Evolutionary conservation across 2,329 filamentous ascomycete genomes (phyloP).

Genomic region (Nannizziopsis arthrosporioides): DNA sequence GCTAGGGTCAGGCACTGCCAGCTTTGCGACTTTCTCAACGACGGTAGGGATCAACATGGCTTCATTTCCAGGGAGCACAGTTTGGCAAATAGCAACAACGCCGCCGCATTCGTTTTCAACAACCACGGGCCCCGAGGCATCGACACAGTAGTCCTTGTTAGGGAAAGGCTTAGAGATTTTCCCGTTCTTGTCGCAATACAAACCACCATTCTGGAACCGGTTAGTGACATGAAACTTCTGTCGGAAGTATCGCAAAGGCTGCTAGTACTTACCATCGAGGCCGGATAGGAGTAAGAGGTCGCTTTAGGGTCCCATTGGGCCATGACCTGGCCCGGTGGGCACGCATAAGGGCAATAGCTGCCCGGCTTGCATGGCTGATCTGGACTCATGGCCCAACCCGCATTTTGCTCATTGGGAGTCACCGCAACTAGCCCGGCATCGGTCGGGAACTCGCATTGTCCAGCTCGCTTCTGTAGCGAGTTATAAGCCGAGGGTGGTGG

Average conservation of each 20-base stretch:
- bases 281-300: constrained; percentile 53
- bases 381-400: constrained; percentile 69
- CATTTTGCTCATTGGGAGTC: constrained; percentile 53
- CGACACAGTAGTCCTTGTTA: constrained; percentile 55
- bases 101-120: constrained; percentile 55
- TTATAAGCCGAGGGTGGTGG: not conserved
- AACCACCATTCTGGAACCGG: constrained; percentile 53
- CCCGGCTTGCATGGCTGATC: constrained; percentile 57
- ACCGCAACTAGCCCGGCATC: constrained; percentile 56
- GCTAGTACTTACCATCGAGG: constrained; percentile 52
- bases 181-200: constrained; percentile 58
- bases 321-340: constrained; percentile 62
- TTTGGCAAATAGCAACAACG: constrained; percentile 63
- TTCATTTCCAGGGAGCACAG: constrained; percentile 66
- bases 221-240: not conserved
- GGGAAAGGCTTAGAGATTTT: constrained; percentile 58
- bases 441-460: constrained; percentile 53
- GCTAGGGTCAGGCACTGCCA: constrained; percentile 57
- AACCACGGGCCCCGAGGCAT: constrained; percentile 53
- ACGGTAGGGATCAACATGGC: constrained; percentile 73
- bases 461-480: constrained; percentile 42
- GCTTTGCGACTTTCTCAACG: constrained; percentile 44
- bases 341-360: constrained; percentile 65
- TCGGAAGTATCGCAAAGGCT: not conserved
- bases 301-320: constrained; percentile 66